Percentiles rank a stretch among this genome's conserved stretches.
Evolutionary conservation across 805 yeast species (phyloP).

Genomic region (Candida michaelii): DNA sequence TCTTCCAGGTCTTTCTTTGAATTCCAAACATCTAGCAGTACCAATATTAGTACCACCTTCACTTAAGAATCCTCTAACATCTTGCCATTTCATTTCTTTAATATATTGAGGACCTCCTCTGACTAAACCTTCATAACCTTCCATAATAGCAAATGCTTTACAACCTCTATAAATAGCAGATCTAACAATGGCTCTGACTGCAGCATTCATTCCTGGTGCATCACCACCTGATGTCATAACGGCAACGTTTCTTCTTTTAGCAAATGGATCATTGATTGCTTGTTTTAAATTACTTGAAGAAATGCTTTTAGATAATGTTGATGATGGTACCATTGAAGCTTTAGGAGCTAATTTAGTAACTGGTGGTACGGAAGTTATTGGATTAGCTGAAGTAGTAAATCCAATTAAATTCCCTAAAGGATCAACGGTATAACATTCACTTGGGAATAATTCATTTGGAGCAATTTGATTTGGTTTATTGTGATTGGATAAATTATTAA

Average conservation of each 20-base stretch:
- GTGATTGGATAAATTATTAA: slow-evolving; percentile 17
- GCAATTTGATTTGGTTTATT: slow-evolving; percentile 43
- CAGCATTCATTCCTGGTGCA: slow-evolving; percentile 98
- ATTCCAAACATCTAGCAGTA: slow-evolving; percentile 88
- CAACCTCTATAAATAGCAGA: slow-evolving; percentile 86
- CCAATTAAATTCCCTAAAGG: slow-evolving; percentile 85
- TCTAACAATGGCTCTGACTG: slow-evolving; percentile 92
- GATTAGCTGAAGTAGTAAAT: slow-evolving; percentile 62
- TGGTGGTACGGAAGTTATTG: slow-evolving; percentile 53
- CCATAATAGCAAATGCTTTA: slow-evolving; percentile 87
- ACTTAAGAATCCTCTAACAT: slow-evolving; percentile 89
- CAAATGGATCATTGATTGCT: background rate
- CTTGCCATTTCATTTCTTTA: slow-evolving; percentile 84
- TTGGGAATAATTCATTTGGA: slow-evolving; percentile 75
- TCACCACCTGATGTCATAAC: slow-evolving; percentile 99
- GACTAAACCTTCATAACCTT: slow-evolving; percentile 93
- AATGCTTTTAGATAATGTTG: slow-evolving; percentile 12
- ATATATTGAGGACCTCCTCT: slow-evolving; percentile 74
- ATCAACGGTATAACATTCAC: slow-evolving; percentile 73
- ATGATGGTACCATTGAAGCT: slow-evolving; percentile 15
- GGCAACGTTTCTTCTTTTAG: slow-evolving; percentile 63
- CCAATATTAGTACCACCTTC: slow-evolving; percentile 96
- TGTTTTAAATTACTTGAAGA: slow-evolving; percentile 18
- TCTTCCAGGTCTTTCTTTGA: slow-evolving; percentile 84
- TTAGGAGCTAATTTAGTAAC: slow-evolving; percentile 28